phyloP scores from a whole-genome alignment of 2,329 filamentous ascomycete species.

The Dactylonectria macrodidyma region DNA sequence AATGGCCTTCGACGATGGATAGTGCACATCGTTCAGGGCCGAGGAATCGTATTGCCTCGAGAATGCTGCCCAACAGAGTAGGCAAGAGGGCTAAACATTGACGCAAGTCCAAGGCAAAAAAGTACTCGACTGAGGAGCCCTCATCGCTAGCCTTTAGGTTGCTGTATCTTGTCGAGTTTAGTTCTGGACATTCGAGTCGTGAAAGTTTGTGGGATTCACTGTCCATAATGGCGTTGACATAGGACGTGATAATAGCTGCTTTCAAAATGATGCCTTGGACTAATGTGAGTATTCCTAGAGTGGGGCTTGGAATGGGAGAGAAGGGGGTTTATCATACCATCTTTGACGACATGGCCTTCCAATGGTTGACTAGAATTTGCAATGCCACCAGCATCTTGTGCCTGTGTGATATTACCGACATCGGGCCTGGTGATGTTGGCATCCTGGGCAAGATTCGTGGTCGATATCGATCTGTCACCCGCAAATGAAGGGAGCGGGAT shows the following conservation, averaged over 20 bases:
- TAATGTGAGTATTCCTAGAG: conserved; percentile 35
- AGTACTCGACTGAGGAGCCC: conserved; percentile 53
- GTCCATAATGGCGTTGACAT: conserved; percentile 51
- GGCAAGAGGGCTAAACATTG: conserved; percentile 63
- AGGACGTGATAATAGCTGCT: conserved; percentile 37
- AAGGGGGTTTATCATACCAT: background rate
- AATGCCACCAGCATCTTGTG: background rate
- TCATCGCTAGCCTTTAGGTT: conserved; percentile 30
- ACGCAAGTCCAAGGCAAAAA: conserved; percentile 70
- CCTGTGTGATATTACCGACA: background rate
- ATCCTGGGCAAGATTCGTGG: background rate
- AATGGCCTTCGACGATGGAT: conserved; percentile 70
- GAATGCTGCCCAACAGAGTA: conserved; percentile 65
- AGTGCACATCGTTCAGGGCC: conserved; percentile 66
- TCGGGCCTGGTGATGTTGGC: background rate
- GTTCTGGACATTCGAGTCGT: conserved; percentile 48
- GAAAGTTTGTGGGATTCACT: conserved; percentile 43
- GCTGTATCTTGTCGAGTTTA: conserved; percentile 43
- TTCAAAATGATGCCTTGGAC: conserved; percentile 45
- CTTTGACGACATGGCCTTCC: background rate
- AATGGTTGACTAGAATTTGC: background rate
- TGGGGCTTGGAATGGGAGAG: background rate
- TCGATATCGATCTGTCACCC: background rate
- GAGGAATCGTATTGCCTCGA: conserved; percentile 65
- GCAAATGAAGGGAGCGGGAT: conserved; percentile 8